These are phyloP conservation scores for Obelidium mucronatum DNA, from an alignment of 192 early-diverging fungal species.

Conservation along the genomic window DNA sequence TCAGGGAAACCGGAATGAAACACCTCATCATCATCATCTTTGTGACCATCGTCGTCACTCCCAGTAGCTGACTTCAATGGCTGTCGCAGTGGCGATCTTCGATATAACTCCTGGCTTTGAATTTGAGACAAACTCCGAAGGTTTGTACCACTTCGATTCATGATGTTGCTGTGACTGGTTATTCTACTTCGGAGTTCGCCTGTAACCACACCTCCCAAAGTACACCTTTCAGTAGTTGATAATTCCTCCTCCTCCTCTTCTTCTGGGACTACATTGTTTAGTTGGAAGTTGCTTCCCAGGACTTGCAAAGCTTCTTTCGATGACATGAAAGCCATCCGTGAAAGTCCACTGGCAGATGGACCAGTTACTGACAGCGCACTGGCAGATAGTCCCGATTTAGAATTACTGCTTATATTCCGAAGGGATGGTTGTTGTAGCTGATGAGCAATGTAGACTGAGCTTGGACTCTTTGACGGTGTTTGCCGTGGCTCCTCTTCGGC, in stretches of 20 bases:
- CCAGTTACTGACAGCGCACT: not conserved
- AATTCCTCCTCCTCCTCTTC: constrained; percentile 33
- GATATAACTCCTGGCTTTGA: not conserved
- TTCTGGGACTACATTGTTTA: constrained; percentile 37
- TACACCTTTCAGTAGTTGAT: not conserved
- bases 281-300: constrained; percentile 34
- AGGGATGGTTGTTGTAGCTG: not conserved
- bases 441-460: not conserved
- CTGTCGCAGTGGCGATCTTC: no score
- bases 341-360: not conserved
- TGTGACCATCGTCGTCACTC: no score
- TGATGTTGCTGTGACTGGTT: constrained; percentile 5
- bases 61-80: no score
- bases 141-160: not conserved
- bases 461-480: not conserved
- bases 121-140: not conserved
- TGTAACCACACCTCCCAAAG: not conserved
- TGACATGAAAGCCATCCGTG: constrained; percentile 24
- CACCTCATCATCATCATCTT: not conserved
- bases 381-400: not conserved
- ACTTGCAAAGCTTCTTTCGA: constrained; percentile 1
- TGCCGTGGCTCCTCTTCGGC: not conserved
- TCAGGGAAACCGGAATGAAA: not conserved
- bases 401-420: not conserved
- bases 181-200: not conserved